These are phyloP conservation scores for Wickerhamiella cacticola DNA, from an alignment of 805 yeast genomes.

Conservation along the genomic window DNA sequence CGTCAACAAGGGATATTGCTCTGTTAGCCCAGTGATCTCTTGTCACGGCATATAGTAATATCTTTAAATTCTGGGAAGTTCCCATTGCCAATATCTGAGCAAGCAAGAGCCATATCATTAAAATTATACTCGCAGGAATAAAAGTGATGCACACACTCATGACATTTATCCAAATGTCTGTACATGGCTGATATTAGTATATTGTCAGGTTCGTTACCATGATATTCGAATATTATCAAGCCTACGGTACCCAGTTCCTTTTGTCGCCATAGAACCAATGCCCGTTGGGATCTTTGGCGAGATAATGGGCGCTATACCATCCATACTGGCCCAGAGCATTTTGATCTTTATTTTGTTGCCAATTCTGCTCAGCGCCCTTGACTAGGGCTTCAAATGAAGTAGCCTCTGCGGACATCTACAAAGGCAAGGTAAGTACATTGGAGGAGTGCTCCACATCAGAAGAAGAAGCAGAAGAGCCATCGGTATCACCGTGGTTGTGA, in stretches of 20 bases:
- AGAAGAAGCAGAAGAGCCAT: no score
- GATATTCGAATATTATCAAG: background rate
- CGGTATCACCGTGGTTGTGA: no score
- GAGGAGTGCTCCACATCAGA: no score
- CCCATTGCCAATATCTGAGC: background rate
- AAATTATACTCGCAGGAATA: background rate
- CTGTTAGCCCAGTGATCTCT: background rate
- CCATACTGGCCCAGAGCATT: background rate
- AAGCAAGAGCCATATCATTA: background rate
- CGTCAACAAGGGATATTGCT: background rate
- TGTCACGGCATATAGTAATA: background rate
- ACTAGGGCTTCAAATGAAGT: background rate
- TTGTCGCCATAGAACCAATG: constrained; percentile 8
- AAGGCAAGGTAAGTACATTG: background rate
- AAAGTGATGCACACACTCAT: background rate
- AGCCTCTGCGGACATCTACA: background rate
- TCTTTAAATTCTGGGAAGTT: background rate
- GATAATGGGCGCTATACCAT: background rate
- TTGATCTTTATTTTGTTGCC: background rate
- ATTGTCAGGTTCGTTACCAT: background rate
- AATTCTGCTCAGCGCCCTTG: background rate
- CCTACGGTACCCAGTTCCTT: background rate
- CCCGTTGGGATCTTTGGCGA: background rate
- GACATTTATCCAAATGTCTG: background rate
- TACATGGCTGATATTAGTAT: background rate